A percentile compares a stretch with the other conserved stretches of the same genome.
phyloP scores from a whole-genome alignment of 352 stramenopile species.

The Phytopythium oedochilum region DNA sequence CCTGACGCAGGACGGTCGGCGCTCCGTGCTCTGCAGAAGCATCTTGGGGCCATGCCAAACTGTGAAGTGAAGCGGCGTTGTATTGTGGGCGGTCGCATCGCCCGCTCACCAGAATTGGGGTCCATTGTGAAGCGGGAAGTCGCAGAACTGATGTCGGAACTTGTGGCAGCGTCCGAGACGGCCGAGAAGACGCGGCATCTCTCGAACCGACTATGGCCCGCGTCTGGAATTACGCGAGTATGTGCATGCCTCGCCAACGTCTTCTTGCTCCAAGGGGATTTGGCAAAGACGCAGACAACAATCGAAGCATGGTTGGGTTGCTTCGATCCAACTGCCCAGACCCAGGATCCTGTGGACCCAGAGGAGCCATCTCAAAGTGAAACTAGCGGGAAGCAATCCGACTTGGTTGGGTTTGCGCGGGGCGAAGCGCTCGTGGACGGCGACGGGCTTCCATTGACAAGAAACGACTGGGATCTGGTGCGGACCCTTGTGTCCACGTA shows the following conservation, averaged over 20 bases:
- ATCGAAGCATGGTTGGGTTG: constrained; percentile 68
- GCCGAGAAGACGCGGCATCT: constrained; percentile 63
- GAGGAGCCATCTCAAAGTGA: constrained; percentile 22
- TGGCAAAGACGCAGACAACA: constrained; percentile 39
- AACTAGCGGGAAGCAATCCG: constrained; percentile 15
- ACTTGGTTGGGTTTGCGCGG: constrained; percentile 38
- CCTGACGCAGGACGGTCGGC: constrained; percentile 39
- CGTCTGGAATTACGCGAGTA: constrained; percentile 73
- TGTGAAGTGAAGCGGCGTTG: constrained; percentile 74
- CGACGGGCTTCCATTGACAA: constrained; percentile 71
- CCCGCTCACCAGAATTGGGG: constrained; percentile 58
- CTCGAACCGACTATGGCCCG: constrained; percentile 63
- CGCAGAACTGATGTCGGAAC: constrained; percentile 54
- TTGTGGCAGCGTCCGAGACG: constrained; percentile 51
- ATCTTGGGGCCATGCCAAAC: constrained; percentile 63
- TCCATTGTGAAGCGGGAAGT: constrained; percentile 59
- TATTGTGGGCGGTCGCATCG: constrained; percentile 63
- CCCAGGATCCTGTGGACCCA: constrained; percentile 31
- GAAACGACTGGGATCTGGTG: constrained; percentile 81
- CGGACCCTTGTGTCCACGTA: constrained; percentile 76
- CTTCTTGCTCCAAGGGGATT: constrained; percentile 67
- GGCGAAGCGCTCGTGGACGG: constrained; percentile 73
- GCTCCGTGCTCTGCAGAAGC: constrained; percentile 62
- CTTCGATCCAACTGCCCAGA: constrained; percentile 68
- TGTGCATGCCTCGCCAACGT: constrained; percentile 73